A percentile compares a stretch with the other conserved stretches of the same genome.
phyloP scores from a whole-genome alignment of 2,329 filamentous ascomycete genomes.

The Sporothrix phasma region DNA sequence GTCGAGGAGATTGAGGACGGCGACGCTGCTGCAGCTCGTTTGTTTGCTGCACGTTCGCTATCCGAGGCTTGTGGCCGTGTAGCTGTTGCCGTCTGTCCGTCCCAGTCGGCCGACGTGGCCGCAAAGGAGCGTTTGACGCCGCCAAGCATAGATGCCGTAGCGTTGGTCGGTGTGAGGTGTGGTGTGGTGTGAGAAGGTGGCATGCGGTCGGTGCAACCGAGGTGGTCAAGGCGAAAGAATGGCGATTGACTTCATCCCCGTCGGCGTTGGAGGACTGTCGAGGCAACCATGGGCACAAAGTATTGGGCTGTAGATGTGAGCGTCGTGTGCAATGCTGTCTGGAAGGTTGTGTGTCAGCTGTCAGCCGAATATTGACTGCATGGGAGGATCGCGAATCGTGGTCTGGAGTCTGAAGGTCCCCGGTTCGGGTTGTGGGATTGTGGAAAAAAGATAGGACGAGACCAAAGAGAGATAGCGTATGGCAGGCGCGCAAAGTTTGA shows the following conservation, averaged over 20 bases:
- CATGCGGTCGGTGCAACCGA: neutral
- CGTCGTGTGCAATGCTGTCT: no score
- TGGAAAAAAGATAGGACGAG: no score
- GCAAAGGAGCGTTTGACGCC: conserved; percentile 11
- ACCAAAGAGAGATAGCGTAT: no score
- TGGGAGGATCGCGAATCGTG: no score
- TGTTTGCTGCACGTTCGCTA: neutral
- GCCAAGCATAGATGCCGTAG: neutral
- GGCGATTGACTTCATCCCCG: neutral
- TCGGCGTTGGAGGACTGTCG: neutral
- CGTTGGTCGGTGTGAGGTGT: no score
- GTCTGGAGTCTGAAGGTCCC: no score
- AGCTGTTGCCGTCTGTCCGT: neutral
- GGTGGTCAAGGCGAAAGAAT: neutral
- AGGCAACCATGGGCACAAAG: neutral
- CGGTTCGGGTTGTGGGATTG: no score
- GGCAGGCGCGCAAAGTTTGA: no score
- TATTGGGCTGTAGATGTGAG: neutral
- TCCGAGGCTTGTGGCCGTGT: neutral
- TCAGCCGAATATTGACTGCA: no score
- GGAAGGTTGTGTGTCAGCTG: no score
- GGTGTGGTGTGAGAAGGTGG: neutral
- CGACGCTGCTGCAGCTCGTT: neutral
- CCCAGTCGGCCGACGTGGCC: conserved; percentile 7
- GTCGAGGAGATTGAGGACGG: neutral